phyloP scores from a whole-genome alignment of 1,284 basidiomycete species.

The Ceratobasidium sp. region DNA sequence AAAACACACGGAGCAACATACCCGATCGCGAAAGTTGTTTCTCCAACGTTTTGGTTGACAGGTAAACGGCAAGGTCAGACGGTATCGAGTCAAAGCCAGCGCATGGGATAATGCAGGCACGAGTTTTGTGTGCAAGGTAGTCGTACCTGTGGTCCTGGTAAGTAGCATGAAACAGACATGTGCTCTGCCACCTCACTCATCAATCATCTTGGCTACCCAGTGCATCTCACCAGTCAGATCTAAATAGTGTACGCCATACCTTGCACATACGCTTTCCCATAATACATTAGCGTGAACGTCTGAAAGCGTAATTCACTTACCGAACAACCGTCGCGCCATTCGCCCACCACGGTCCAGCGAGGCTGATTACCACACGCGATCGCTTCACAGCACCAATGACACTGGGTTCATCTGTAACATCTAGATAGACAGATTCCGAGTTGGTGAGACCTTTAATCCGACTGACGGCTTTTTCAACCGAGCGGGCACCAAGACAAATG shows the following conservation, averaged over 20 bases:
- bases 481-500: slow-evolving; percentile 39
- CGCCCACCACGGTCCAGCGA: slow-evolving; percentile 41
- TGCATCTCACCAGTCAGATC: slow-evolving; percentile 65
- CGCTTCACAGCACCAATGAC: slow-evolving; percentile 30
- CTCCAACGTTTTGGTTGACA: slow-evolving; percentile 61
- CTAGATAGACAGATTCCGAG: slow-evolving; percentile 29
- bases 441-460: not conserved
- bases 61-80: slow-evolving; percentile 67
- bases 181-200: slow-evolving; percentile 50
- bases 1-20: not conserved
- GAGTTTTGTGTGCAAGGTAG: slow-evolving; percentile 67
- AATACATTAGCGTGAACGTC: not conserved
- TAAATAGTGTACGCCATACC: slow-evolving; percentile 66
- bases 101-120: slow-evolving; percentile 71
- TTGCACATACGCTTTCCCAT: slow-evolving; percentile 58
- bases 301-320: not conserved
- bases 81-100: slow-evolving; percentile 79
- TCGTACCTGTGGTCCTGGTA: slow-evolving; percentile 58
- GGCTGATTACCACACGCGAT: slow-evolving; percentile 39
- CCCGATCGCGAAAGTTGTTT: slow-evolving; percentile 49
- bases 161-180: slow-evolving; percentile 30
- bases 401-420: slow-evolving; percentile 36
- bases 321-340: slow-evolving; percentile 38
- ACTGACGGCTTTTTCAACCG: slow-evolving; percentile 19
- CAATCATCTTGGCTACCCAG: slow-evolving; percentile 62